Evolutionary conservation across 2,329 filamentous ascomycete species (phyloP).

Genomic region (Annulohypoxylon truncatum): DNA sequence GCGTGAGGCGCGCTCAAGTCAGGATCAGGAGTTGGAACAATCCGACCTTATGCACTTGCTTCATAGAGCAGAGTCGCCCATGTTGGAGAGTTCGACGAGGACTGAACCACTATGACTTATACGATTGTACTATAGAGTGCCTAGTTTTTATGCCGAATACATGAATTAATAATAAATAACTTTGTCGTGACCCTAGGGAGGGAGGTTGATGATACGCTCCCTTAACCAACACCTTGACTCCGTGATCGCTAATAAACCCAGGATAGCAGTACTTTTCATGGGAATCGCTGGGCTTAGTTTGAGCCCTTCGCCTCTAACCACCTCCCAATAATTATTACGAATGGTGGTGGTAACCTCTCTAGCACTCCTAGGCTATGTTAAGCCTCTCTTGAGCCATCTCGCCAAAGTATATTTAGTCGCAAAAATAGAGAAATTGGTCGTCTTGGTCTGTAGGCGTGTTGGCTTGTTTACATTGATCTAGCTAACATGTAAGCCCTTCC

Average conservation of each 20-base stretch:
- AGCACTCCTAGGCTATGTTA: neutral
- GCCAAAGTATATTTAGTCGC: slow-evolving; percentile 48
- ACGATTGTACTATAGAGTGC: neutral
- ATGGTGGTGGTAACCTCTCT: neutral
- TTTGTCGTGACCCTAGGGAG: neutral
- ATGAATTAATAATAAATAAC: neutral
- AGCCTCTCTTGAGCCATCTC: too few relatives aligned
- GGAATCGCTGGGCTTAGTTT: neutral
- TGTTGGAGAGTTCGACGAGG: neutral
- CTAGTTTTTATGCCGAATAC: neutral
- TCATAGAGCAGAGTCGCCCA: neutral
- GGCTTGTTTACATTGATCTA: slow-evolving; percentile 56
- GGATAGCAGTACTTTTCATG: neutral
- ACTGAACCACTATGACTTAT: neutral
- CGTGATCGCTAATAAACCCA: neutral
- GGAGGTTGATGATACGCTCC: neutral
- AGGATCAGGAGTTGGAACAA: neutral
- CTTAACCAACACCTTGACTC: neutral
- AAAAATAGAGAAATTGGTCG: slow-evolving; percentile 60
- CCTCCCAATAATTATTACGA: neutral
- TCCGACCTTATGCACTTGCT: neutral
- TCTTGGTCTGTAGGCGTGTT: slow-evolving; percentile 54
- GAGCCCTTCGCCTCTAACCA: neutral
- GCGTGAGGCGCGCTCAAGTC: neutral
- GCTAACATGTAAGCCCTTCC: neutral